Conservation (phyloP, 2,329 filamentous ascomycete genomes). For the Gaeumannomyces sp. region DNA sequence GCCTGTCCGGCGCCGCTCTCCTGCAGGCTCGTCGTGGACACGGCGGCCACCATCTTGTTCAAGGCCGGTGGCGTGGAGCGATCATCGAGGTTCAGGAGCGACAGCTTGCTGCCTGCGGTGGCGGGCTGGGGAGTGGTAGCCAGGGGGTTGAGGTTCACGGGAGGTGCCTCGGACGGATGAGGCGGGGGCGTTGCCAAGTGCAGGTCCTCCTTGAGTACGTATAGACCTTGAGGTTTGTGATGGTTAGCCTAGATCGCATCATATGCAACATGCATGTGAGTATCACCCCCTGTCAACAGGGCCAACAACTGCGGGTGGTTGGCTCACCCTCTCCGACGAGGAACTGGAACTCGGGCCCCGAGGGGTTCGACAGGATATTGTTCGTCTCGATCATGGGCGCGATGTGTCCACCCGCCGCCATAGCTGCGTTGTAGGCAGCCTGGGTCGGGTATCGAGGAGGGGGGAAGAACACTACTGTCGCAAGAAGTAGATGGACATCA, state of each 20-base stretch:
- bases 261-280: constrained; percentile 1
- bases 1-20: constrained; percentile 32
- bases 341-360: constrained; percentile 79
- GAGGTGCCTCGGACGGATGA: constrained; percentile 86
- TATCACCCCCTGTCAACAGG: neutral
- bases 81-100: constrained; percentile 66
- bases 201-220: constrained; percentile 83
- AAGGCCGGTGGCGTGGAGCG: constrained; percentile 47
- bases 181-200: constrained; percentile 90
- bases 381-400: constrained; percentile 86
- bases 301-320: neutral
- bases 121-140: constrained; percentile 80
- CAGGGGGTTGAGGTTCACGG: constrained; percentile 84
- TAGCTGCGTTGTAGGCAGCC: constrained; percentile 65
- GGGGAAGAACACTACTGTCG: constrained; percentile 66
- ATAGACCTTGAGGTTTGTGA: constrained; percentile 58
- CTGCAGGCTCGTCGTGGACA: constrained; percentile 41
- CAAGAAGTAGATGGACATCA: neutral
- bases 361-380: constrained; percentile 76
- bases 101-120: constrained; percentile 76
- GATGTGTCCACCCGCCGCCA: constrained; percentile 56
- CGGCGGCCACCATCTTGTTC: constrained; percentile 38
- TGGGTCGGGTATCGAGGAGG: constrained; percentile 76
- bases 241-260: constrained; percentile 2
- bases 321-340: constrained; percentile 81